Base-by-base conservation (phyloP, 495 filamentous ascomycete genomes). In the Podospora anserina region DNA sequence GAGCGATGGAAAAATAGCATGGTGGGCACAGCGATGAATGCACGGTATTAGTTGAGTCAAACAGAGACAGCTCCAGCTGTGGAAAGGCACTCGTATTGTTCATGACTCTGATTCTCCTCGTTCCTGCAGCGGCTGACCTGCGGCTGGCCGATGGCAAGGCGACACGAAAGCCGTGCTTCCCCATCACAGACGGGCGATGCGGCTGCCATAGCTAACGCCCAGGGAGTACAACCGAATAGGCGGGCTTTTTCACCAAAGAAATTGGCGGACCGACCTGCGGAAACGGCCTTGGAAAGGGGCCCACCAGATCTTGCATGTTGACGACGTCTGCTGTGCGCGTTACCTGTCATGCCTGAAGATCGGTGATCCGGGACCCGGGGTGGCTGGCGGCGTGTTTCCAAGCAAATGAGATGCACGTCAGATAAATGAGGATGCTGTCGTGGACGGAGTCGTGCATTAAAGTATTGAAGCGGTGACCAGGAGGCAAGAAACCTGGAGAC, bases 81-180 rank as follows among this genome's bases (percentile, higher is more conserved):
- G 39, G 20, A 20, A 56, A 59, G 11, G 7, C 0, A n/a, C 53
- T 39, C 54, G 53, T 39, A 58, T 58, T 56, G 34, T 58, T 44
- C 28, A 11, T 61, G n/a, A 34, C 4, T 18, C 20, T 26, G 5
- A 18, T 62, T 57, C 15, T 58, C 19, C 15, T 62, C 55, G 65
- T 65, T 61, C 56, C 69, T 70, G 69, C 69, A 67, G 61, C 65
- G 61, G 55, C 65, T 56, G 61, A 61, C 1, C 61, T 70, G 69
- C 69, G n/a, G 61, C 55, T 20, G 49, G 13, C 69, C 65, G 69
- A 58, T 30, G 65, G 59, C 27, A 34, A 59, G 55, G 61, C 15
- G 5, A 2, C 13, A 59, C 61, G 34, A 64, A 60, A 57, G 18
- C 28, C 18, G 34, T 61, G 60, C 18, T 19, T 30, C 34, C 64